Evolutionary conservation across 176 grass and related monocot genomes (phyloP).

Genomic region (Urochloa ruziziensis): DNA sequence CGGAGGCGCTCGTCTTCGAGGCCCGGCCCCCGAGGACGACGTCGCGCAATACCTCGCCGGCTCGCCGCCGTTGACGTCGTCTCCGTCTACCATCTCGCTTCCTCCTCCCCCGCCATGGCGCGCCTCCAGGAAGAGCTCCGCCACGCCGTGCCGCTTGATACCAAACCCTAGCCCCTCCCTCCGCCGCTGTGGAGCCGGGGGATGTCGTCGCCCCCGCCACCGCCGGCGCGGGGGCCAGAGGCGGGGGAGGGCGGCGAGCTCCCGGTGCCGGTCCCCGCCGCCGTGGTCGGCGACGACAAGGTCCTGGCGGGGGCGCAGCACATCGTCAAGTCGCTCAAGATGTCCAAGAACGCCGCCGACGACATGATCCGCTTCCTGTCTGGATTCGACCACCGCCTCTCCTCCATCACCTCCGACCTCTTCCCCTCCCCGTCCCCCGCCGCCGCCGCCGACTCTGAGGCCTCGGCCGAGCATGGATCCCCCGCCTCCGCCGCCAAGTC

Average conservation of each 20-base stretch:
- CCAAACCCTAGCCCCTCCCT: conserved; percentile 29
- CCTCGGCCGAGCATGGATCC: no score
- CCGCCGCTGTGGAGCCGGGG: not conserved
- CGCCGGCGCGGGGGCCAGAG: no score
- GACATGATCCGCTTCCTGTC: conserved; percentile 95
- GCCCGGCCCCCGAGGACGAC: no score
- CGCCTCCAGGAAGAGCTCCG: no score
- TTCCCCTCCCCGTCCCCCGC: not conserved
- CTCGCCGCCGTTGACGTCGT: no score
- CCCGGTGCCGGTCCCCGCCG: conserved; percentile 28
- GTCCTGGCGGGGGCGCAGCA: conserved; percentile 80
- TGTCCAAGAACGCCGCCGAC: conserved; percentile 81
- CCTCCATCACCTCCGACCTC: conserved; percentile 47
- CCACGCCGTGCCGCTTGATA: no score
- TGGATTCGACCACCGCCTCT: conserved; percentile 80
- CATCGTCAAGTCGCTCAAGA: conserved; percentile 89
- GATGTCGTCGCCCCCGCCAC: conserved; percentile 13
- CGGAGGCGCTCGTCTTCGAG: no score
- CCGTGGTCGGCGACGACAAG: conserved; percentile 54
- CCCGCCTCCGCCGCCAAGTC: not conserved
- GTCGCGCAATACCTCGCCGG: no score
- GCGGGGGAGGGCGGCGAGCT: not conserved
- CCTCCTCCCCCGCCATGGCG: no score
- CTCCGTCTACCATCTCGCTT: no score
- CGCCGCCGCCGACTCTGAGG: not conserved